Base-by-base conservation (phyloP, 345 rosid genomes). In the Orychophragmus violaceus region DNA sequence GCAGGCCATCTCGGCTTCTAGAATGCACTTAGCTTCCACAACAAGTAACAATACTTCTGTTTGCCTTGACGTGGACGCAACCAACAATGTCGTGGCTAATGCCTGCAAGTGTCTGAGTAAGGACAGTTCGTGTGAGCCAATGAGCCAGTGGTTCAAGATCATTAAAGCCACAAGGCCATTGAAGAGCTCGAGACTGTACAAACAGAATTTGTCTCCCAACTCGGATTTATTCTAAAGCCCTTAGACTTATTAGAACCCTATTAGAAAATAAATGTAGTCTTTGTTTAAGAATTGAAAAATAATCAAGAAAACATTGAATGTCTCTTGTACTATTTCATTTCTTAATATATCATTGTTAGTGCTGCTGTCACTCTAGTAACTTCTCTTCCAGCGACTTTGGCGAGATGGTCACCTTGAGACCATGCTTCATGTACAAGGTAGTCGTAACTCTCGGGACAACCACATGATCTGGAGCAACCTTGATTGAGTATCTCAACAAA, bases 81-180 rank as follows among this genome's bases (percentile, higher is more conserved):
- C 24, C 73, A 72, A 79, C 67, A 73, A 29, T 6, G 69, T 89
- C 8, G 58, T 85, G 3, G 74, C 81, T 30, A 83, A 67, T 46
- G 22, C 24, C 3, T 89, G 96, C 72, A 83, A 78, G 41, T 89
- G 96, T 65, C 45, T 87, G 69, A 80, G 62, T 17, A 72, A 42
- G 35, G 89, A 89, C 52, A 81, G 27, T 0, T 65, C 49, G 1
- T 87, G 96, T 54, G 90, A 87, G 36, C 89, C 93, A 30, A 75
- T 35, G 72, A 85, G 86, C 63, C 93, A 89, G 28, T 89, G 96
- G 93, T 89, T 89, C 81, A 89, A 83, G 66, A 76, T 89, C 25
- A 86, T 82, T 6, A 68, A 79, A 70, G 83, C 83, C 68, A 85
- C 88, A 14, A 79, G 77, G 71, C n/a, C 85, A 67, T 21, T 74